phyloP scores from a whole-genome alignment of 2,329 filamentous ascomycete species.

The Aspergillus piperis region DNA sequence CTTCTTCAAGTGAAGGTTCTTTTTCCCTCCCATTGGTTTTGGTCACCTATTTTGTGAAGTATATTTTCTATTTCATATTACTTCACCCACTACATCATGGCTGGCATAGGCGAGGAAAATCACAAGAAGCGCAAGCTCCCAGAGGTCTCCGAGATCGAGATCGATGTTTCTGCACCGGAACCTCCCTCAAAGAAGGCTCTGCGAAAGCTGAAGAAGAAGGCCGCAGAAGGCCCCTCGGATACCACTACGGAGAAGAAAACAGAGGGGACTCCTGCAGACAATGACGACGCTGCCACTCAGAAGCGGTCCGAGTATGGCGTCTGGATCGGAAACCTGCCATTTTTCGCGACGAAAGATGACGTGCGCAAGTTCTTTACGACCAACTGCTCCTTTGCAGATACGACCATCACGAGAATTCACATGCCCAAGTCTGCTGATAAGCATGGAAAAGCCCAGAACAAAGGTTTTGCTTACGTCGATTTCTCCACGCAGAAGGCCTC shows the following conservation, averaged over 20 bases:
- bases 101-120: conserved; percentile 28
- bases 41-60: background rate
- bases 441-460: conserved; percentile 66
- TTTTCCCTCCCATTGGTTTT: background rate
- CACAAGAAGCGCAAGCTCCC: conserved; percentile 71
- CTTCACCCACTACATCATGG: conserved; percentile 25
- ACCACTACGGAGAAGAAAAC: conserved; percentile 41
- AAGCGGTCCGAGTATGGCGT: conserved; percentile 77
- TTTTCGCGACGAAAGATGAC: conserved; percentile 71
- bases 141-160: conserved; percentile 69
- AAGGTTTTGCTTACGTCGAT: conserved; percentile 95
- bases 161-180: conserved; percentile 85
- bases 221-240: conserved; percentile 21
- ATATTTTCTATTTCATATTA: background rate
- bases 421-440: conserved; percentile 65
- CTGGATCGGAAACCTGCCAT: conserved; percentile 97
- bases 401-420: conserved; percentile 80
- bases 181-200: conserved; percentile 93
- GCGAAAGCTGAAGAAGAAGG: conserved; percentile 78
- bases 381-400: conserved; percentile 64
- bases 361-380: conserved; percentile 79
- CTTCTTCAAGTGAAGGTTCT: background rate
- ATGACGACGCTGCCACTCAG: conserved; percentile 25
- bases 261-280: conserved; percentile 33
- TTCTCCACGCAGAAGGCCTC: conserved; percentile 70